Evolutionary conservation across 2,329 filamentous ascomycete genomes (phyloP).

Genomic region (Scopulariopsis brevicaulis): DNA sequence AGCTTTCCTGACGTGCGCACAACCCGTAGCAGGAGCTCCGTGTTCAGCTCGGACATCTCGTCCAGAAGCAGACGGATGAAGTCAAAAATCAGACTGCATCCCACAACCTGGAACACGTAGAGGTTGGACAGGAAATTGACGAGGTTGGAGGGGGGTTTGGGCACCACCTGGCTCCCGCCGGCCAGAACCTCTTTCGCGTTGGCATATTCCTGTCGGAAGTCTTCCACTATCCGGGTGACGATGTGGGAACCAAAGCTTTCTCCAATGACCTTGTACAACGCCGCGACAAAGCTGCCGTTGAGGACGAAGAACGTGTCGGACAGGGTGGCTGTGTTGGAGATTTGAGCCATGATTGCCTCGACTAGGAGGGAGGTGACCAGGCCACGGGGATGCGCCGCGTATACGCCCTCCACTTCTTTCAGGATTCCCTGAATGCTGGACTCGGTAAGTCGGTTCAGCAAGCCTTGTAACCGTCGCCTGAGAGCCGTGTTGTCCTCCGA

Average conservation of each 20-base stretch:
- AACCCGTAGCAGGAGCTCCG: conserved; percentile 76
- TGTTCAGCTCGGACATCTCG: conserved; percentile 72
- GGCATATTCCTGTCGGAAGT: conserved; percentile 58
- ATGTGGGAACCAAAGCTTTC: conserved; percentile 84
- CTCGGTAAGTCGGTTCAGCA: conserved; percentile 88
- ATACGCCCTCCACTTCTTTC: conserved; percentile 70
- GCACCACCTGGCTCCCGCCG: conserved; percentile 10
- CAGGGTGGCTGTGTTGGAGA: conserved; percentile 66
- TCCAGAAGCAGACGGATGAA: conserved; percentile 70
- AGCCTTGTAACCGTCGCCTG: conserved; percentile 71
- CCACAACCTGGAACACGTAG: conserved; percentile 85
- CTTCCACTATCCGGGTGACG: conserved; percentile 64
- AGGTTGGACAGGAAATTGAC: conserved; percentile 75
- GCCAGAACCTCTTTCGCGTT: conserved; percentile 20
- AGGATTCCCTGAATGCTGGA: conserved; percentile 80
- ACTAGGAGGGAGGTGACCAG: conserved; percentile 75
- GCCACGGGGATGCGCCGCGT: conserved; percentile 74
- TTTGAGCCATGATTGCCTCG: conserved; percentile 65
- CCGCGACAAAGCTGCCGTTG: conserved; percentile 79
- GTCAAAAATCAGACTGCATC: conserved; percentile 77
- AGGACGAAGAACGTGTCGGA: conserved; percentile 86
- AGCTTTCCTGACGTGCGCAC: conserved; percentile 74
- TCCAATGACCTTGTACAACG: conserved; percentile 77
- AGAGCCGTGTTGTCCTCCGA: conserved; percentile 61
- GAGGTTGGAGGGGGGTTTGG: conserved; percentile 50